Evolutionary conservation across 768 basidiomycete species (phyloP).

Genomic region (Hygrophorus pudorinus): DNA sequence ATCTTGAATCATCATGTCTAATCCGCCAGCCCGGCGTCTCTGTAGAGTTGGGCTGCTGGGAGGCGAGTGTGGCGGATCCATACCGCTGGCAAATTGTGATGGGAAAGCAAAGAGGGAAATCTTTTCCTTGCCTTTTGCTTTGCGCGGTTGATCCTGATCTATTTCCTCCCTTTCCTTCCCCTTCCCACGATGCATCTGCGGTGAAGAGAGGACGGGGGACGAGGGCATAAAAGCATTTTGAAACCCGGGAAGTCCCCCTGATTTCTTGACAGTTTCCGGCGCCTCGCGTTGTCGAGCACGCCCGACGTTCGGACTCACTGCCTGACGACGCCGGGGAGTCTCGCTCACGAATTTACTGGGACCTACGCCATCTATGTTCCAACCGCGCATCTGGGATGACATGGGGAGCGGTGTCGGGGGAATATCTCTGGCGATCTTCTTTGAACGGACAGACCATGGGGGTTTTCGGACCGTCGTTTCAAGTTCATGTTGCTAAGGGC

Average conservation of each 20-base stretch:
- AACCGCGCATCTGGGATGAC: slow-evolving; percentile 29
- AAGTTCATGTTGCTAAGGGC: slow-evolving; percentile 55
- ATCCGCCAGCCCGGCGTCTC: slow-evolving; percentile 10
- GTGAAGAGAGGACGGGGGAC: slow-evolving; percentile 18
- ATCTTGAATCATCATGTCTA: slow-evolving; percentile 11
- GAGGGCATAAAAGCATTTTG: slow-evolving; percentile 41
- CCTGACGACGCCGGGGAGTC: slow-evolving; percentile 29
- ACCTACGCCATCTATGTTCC: slow-evolving; percentile 16
- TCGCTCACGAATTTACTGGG: slow-evolving; percentile 21
- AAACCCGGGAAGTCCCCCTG: slow-evolving; percentile 37
- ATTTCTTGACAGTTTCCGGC: slow-evolving; percentile 12
- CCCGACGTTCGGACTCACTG: slow-evolving; percentile 12
- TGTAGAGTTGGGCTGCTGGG: slow-evolving; percentile 13
- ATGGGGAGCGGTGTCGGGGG: slow-evolving; percentile 30
- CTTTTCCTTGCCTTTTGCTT: slow-evolving; percentile 12
- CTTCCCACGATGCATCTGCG: slow-evolving; percentile 2
- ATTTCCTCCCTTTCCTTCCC: slow-evolving; percentile 4
- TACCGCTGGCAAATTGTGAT: slow-evolving; percentile 6
- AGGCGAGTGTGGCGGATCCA: slow-evolving; percentile 12
- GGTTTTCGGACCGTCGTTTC: slow-evolving; percentile 47
- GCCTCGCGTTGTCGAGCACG: slow-evolving; percentile 13
- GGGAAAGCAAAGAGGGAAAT: not conserved
- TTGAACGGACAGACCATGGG: slow-evolving; percentile 34
- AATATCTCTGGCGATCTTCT: slow-evolving; percentile 24
- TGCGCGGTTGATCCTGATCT: slow-evolving; percentile 6